Evolutionary conservation across 208 protist genomes (phyloP), one percentile per base, ranked within the genome.

Genomic region (Leishmania tropica): DNA sequence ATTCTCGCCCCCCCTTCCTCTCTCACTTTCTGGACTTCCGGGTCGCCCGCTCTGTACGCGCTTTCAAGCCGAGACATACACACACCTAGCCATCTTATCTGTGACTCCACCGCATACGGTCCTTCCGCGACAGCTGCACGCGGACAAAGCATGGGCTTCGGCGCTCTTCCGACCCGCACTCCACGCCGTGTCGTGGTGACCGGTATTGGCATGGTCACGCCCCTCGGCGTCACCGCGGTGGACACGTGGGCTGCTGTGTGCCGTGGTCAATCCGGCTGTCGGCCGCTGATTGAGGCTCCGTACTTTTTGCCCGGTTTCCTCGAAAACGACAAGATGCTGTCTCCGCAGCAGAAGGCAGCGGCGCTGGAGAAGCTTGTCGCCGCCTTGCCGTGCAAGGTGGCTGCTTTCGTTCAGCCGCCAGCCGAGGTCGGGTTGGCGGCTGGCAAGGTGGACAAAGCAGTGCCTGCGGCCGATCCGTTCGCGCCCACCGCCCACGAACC

Each of bases 181-280:
- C 87, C 89, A 28, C 88, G 94, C 17, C 93, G 98, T 53, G 98
- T 99, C 6, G 98, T 99, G 3, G 97, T 99, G 13, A 99, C 97
- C 0, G 99, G 99, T 0, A 82, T 99, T 17, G 99, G 98, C 42
- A 51, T 97, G 11, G 96, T 99, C 13, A 98, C 97, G 5, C 98
- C 98, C 11, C 87, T 99, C 19, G 99, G 97, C 31, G 45, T 93
- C 8, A 88, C 80, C n/a, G 89, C 93, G 3, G 17, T 85, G 7
- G 62, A 80, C 21, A 96, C 93, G 24, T 99, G 98, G 97, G 51
- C 76, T 1, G 81, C 81, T 1, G 81, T 99, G 6, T 90, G 97
- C 64, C 78, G 60, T 24, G 93, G 96, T 3, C 48, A 83, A 47
- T 94, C 89, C 53, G 97, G 86, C 42, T 90, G 94, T 19, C 77